Base-by-base conservation (phyloP, 2,329 filamentous ascomycete species). In the Emydomyces testavorans region DNA sequence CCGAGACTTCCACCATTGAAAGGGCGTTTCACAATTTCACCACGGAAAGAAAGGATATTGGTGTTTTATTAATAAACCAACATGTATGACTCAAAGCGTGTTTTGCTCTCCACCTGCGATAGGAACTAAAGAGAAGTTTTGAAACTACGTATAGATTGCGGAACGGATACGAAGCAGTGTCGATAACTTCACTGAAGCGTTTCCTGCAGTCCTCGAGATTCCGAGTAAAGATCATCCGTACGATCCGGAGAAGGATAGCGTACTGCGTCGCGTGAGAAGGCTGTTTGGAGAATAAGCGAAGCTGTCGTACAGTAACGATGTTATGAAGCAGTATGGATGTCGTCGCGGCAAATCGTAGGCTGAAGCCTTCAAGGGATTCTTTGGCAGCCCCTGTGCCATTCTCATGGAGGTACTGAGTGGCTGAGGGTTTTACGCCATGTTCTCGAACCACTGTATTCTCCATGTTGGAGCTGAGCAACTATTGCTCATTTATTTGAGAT, bases 171-270 rank as follows among this genome's bases (percentile, higher is more conserved):
- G 92, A 65, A 78, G 90, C 64, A 80, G 82, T 52, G 83, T 98
- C 57, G 92, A 98, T 67, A 80, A 79, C 31, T 95, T 94, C 69
- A 90, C 87, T 16, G 86, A 90, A 42, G 89, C 92, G 3, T 98
- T 98, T 69, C 92, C 92, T n/a, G 83, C 88, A 18, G 77, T 98
- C 47, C 79, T 98, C 50, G 92, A 98, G 68, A 96, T 98, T 52
- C 92, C 92, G 20, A 94, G 87, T 71, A 98, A 98, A 75, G 92
- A 98, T 66, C 92, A 98, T 65, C 92, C 92, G 1, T 98, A 98
- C 63, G 90, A 98, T 60, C 92, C 92, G 0, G 92, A 98, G 70
- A 98, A 98, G 74, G 92, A 98, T 67, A 96, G 90, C 62, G 90
- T 98, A 36, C 67, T 98, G 69, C 85, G 89, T 70, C 78, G 92